These are phyloP conservation scores for Vitellaria paradoxa DNA, from an alignment of 179 eudicot genomes.

Conservation along the genomic window DNA sequence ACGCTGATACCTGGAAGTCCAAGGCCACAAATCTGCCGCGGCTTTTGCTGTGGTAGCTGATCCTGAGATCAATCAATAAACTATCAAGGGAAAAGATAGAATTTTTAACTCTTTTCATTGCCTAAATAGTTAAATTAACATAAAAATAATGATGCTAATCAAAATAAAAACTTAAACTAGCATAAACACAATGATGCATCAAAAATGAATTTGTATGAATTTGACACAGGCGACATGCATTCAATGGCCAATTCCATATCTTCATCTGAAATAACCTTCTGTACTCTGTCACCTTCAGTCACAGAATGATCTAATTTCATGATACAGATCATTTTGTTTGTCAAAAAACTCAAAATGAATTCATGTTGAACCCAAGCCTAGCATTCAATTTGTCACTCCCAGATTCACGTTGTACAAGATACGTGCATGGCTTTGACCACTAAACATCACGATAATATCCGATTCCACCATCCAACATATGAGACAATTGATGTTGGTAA, in stretches of 20 bases:
- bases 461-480: not conserved
- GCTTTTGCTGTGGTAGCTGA: constrained; percentile 67
- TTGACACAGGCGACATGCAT: not conserved
- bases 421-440: not conserved
- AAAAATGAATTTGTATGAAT: not conserved
- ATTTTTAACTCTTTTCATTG: not conserved
- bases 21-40: constrained; percentile 75
- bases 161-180: not conserved
- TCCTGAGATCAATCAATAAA: constrained; percentile 38
- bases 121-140: not conserved
- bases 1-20: constrained; percentile 67
- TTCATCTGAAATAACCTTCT: not conserved
- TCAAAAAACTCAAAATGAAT: not conserved
- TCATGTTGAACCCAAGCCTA: not conserved
- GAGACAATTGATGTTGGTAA: too few relatives aligned
- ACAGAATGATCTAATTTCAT: not conserved
- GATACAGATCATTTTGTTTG: not conserved
- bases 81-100: too few relatives aligned
- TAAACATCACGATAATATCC: not conserved
- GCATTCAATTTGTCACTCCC: not conserved
- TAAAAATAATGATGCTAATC: not conserved
- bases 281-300: not conserved
- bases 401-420: not conserved
- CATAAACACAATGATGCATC: too few relatives aligned
- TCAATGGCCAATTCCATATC: not conserved